phyloP scores from a whole-genome alignment of 768 basidiomycete genomes.

The Kwoniella botswanensis region DNA sequence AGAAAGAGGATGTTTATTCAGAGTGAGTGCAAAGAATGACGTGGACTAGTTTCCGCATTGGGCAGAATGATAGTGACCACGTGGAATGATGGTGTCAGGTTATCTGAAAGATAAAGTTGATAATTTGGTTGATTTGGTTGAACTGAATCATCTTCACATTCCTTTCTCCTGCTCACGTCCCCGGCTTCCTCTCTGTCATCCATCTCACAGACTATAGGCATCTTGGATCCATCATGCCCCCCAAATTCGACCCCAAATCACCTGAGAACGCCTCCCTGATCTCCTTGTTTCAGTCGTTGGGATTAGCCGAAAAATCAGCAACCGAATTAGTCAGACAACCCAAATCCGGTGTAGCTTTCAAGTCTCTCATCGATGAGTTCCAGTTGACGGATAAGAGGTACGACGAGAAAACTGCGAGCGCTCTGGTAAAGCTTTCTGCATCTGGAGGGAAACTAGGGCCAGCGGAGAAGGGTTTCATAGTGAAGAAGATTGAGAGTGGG shows the following conservation, averaged over 20 bases:
- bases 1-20: background rate
- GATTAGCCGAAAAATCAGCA: conserved; percentile 76
- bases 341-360: conserved; percentile 74
- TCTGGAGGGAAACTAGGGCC: conserved; percentile 67
- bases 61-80: background rate
- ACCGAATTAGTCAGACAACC: conserved; percentile 79
- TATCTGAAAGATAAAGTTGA: background rate
- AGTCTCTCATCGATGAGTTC: conserved; percentile 70
- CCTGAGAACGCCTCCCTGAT: conserved; percentile 61
- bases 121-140: background rate
- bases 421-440: conserved; percentile 72
- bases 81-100: background rate
- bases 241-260: conserved; percentile 59
- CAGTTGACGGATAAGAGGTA: conserved; percentile 62
- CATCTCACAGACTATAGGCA: background rate
- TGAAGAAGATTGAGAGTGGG: conserved; percentile 72
- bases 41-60: background rate
- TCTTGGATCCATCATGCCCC: conserved; percentile 49
- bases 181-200: background rate
- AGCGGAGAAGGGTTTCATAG: conserved; percentile 67
- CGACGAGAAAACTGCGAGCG: conserved; percentile 76
- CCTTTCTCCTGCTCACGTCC: background rate
- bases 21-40: background rate
- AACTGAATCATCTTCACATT: background rate
- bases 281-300: conserved; percentile 74